Base-by-base conservation (phyloP, 768 basidiomycete species). In the Asterophora lycoperdoides region DNA sequence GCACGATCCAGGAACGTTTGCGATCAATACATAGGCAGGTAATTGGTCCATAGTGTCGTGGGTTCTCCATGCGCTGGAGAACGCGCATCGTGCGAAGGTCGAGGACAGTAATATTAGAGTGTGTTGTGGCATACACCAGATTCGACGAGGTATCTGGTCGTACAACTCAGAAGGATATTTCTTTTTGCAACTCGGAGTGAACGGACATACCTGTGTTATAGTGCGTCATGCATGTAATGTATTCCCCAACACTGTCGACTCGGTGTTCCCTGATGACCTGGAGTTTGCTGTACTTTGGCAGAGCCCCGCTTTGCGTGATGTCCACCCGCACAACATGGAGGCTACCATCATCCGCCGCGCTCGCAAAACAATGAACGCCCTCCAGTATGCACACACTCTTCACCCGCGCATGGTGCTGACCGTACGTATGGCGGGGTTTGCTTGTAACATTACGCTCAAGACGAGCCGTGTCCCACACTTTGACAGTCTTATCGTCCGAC, bases 381-480 rank as follows among this genome's bases (percentile, higher is more conserved):
- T 96, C 93, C 44, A 98, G 72, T 52, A 86, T 83, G 64, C 90
- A 93, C 13, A 96, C 66, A 57, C 78, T 70, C 63, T 78, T 78
- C 45, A 83, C 75, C 14, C 77, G 75, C 0, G 87, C 84, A 57
- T 90, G 71, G 40, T 75, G 74, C 48, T 75, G 74, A 9, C 66
- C 65, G 61, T 86, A 85, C 1, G 83, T 84, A 60, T 86, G 77
- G 54, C 86, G 64, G 46, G 81, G 82, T 70, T 90, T 90, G 62
- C 87, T 86, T 17, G 93, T 91, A 14, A 96, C 90, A 65, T 93
- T 97, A 48, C 94, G 78, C 62, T 97, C 95, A 38, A 98, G 74
- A n/a, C 93, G 76, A 7, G 90, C 88, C 1, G 93, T 87, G 55
- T 92, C 88, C 93, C 93, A 96, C 35, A 89, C 76, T 64, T 93